Conservation (phyloP, 345 rosid species). For the Populus ilicifolia region DNA sequence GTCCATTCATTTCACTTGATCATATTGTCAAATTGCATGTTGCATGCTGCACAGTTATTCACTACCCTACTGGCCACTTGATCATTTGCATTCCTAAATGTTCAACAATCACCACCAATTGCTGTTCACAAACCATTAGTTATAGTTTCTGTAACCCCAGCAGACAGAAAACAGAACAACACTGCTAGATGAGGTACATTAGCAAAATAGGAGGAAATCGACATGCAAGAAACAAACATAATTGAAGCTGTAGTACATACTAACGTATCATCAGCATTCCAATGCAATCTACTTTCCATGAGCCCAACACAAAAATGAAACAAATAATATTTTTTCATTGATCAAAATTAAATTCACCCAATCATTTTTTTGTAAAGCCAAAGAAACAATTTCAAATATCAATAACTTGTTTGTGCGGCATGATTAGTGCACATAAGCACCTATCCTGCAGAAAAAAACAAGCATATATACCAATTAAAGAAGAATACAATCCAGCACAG, state of each 20-base stretch:
- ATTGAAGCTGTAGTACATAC: background rate
- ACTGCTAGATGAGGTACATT: background rate
- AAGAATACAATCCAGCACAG: background rate
- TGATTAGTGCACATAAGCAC: background rate
- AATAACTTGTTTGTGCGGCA: background rate
- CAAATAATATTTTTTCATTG: too few relatives aligned
- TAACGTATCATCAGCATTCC: background rate
- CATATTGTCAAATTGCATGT: background rate
- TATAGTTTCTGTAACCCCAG: background rate
- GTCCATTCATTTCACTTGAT: background rate
- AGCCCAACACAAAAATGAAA: background rate
- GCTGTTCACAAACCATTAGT: background rate
- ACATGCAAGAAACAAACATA: background rate
- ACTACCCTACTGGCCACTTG: background rate
- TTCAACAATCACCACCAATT: too few relatives aligned
- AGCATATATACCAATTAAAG: background rate
- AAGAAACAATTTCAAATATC: background rate
- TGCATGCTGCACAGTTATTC: background rate
- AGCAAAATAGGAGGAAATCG: background rate
- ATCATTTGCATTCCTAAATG: background rate
- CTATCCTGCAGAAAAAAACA: background rate
- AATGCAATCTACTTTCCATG: background rate
- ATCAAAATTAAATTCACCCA: background rate
- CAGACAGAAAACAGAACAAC: background rate
- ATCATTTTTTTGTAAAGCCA: background rate